A percentile compares a stretch with the other conserved stretches of the same genome.
These are phyloP conservation scores for Micractinium sp. DNA, from an alignment of 139 green algal genomes.

Conservation along the genomic window DNA sequence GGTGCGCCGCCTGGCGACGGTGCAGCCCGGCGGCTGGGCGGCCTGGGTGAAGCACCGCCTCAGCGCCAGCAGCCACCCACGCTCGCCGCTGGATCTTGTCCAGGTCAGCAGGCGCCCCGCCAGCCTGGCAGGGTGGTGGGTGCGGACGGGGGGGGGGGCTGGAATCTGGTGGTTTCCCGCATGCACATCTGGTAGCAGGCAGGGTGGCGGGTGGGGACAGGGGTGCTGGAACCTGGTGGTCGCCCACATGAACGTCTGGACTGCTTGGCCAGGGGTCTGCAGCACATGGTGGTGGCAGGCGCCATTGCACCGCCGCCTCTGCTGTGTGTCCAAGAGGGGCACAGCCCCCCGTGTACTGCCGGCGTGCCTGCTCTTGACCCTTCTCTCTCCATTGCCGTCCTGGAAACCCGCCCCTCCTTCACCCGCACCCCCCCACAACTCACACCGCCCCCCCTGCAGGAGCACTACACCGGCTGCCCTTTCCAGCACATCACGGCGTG, in stretches of 20 bases:
- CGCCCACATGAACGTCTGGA: neutral
- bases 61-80: neutral
- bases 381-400: too few relatives aligned
- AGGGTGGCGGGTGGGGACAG: neutral
- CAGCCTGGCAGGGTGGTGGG: conserved; percentile 39
- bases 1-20: conserved; percentile 4
- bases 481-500: conserved; percentile 24
- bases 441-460: neutral
- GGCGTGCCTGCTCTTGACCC: too few relatives aligned
- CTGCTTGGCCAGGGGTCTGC: too few relatives aligned
- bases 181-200: neutral
- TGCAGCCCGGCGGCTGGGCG: conserved; percentile 12
- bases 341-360: too few relatives aligned
- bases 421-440: too few relatives aligned
- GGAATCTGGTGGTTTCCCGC: neutral
- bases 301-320: too few relatives aligned
- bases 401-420: too few relatives aligned
- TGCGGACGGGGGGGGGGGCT: neutral
- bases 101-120: conserved; percentile 60
- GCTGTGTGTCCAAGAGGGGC: too few relatives aligned
- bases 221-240: neutral
- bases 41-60: conserved; percentile 40
- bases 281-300: too few relatives aligned
- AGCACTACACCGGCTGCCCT: conserved; percentile 22
- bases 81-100: conserved; percentile 44